These are phyloP conservation scores for Sporobolomyces phaffii DNA, from an alignment of 768 basidiomycete species.

Conservation along the genomic window DNA sequence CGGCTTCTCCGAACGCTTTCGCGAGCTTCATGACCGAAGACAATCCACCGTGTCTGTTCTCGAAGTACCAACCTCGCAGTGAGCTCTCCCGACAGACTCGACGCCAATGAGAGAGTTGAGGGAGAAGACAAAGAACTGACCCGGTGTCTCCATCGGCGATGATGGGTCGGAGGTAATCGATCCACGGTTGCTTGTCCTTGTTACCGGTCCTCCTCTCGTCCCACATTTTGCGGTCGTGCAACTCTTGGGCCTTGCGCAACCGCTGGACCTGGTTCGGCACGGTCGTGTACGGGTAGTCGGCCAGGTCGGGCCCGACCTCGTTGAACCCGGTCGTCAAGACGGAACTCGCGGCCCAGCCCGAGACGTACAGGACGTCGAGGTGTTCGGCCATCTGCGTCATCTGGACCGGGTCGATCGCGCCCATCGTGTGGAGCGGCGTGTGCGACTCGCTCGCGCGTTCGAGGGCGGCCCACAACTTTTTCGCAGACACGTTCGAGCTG, in stretches of 20 bases:
- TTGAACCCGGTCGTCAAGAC: slow-evolving; percentile 82
- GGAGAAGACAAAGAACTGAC: slow-evolving; percentile 49
- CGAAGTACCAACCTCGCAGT: too few relatives aligned
- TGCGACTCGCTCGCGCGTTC: slow-evolving; percentile 58
- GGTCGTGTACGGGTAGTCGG: slow-evolving; percentile 89
- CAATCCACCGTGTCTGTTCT: slow-evolving; percentile 74
- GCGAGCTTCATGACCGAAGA: slow-evolving; percentile 90
- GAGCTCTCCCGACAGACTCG: too few relatives aligned
- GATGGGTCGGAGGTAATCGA: slow-evolving; percentile 85
- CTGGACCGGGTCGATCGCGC: slow-evolving; percentile 85
- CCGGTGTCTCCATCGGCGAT: slow-evolving; percentile 94
- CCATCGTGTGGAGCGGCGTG: slow-evolving; percentile 79
- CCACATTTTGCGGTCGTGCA: slow-evolving; percentile 88
- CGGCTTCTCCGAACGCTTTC: slow-evolving; percentile 93
- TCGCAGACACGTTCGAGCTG: slow-evolving; percentile 68
- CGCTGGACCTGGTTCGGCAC: slow-evolving; percentile 93
- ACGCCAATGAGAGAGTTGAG: too few relatives aligned
- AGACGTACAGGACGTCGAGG: slow-evolving; percentile 83
- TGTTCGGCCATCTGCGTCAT: slow-evolving; percentile 89
- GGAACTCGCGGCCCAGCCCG: slow-evolving; percentile 79
- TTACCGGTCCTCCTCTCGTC: slow-evolving; percentile 69
- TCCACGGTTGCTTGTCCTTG: slow-evolving; percentile 64
- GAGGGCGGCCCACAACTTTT: slow-evolving; percentile 73
- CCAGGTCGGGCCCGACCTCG: slow-evolving; percentile 85
- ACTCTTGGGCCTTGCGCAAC: slow-evolving; percentile 80